Percentiles rank a stretch among this genome's conserved stretches.
phyloP scores from a whole-genome alignment of 441 rosid genomes.

The Mallotus repandus region DNA sequence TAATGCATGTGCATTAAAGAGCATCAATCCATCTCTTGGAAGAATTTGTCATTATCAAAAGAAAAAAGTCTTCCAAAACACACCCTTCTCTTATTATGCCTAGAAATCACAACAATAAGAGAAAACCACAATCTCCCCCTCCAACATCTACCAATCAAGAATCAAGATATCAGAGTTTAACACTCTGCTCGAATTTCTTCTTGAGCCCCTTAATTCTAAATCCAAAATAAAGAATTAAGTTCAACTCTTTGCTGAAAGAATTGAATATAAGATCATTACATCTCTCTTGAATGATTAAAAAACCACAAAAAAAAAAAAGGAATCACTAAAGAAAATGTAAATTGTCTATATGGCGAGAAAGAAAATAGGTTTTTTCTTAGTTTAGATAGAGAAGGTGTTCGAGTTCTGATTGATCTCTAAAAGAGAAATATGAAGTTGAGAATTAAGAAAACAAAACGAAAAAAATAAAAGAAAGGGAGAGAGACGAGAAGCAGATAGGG shows the following conservation, averaged over 20 bases:
- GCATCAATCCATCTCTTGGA: slow-evolving; percentile 95
- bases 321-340: too few relatives aligned
- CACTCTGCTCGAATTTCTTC: slow-evolving; percentile 35
- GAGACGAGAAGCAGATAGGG: too few relatives aligned
- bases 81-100: neutral
- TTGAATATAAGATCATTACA: slow-evolving; percentile 17
- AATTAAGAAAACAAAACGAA: too few relatives aligned
- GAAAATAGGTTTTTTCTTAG: too few relatives aligned
- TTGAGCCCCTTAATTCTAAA: slow-evolving; percentile 28
- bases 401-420: too few relatives aligned
- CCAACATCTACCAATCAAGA: slow-evolving; percentile 54
- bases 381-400: too few relatives aligned
- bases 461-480: too few relatives aligned
- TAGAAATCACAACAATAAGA: slow-evolving; percentile 14
- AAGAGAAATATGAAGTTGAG: too few relatives aligned
- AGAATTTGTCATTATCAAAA: slow-evolving; percentile 51
- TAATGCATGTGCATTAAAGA: slow-evolving; percentile 44
- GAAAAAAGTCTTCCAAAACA: neutral
- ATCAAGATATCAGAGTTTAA: slow-evolving; percentile 54
- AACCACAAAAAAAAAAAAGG: too few relatives aligned
- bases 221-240: slow-evolving; percentile 11
- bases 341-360: too few relatives aligned
- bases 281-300: slow-evolving; percentile 16
- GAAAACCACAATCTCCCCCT: slow-evolving; percentile 5
- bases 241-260: slow-evolving; percentile 10